Evolutionary conservation across 2,329 filamentous ascomycete genomes (phyloP), one percentile per base, ranked within the genome.

Genomic region (Pestalotiopsis sp.): DNA sequence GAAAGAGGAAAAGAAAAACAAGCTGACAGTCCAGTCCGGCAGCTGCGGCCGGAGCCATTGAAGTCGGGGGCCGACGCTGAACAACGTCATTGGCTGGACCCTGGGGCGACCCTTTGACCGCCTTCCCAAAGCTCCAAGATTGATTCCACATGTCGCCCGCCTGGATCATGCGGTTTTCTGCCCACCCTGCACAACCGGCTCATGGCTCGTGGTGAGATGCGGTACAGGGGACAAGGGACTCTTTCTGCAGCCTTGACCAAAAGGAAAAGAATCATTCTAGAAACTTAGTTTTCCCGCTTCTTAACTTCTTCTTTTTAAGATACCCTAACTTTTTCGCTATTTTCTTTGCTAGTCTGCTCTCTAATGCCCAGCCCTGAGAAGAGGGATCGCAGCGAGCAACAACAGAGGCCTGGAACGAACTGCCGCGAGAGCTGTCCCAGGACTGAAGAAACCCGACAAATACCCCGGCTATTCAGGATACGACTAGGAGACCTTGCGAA

Each of bases 101-200:
- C 25, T 36, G 59, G 59, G 31, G 25, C 59, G 59, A 62, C 59
- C 11, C 4, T 20, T 5, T 36, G 27, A 62, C 59, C 59, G 59
- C 59, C 59, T 62, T 62, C 59, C 59, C 25, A 62, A 62, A 62
- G 38, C 27, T 40, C 17, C 13, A 38, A 7, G 59, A 62, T 62
- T 62, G 59, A 62, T 62, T 62, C 59, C 59, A 62, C 59, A 62
- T 62, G 31, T 20, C 57, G 11, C 56, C 17, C 31, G 59, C 59
- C 59, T 27, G 31, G 31, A 27, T 62, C 59, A 62, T 62, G 59
- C 59, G 59, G 27, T 61, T 61, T 61, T 61, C 59, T 61, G 59
- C 59, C 59, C 31, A 40, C n/a, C 12, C 38, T 61, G 31, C 13
- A 14, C 36, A 27, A 25, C 57, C 45, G 20, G 27, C 57, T 59